Evolutionary conservation across 345 rosid species (phyloP), one percentile per base, ranked within the genome.

Genomic region (Salix arbutifolia): DNA sequence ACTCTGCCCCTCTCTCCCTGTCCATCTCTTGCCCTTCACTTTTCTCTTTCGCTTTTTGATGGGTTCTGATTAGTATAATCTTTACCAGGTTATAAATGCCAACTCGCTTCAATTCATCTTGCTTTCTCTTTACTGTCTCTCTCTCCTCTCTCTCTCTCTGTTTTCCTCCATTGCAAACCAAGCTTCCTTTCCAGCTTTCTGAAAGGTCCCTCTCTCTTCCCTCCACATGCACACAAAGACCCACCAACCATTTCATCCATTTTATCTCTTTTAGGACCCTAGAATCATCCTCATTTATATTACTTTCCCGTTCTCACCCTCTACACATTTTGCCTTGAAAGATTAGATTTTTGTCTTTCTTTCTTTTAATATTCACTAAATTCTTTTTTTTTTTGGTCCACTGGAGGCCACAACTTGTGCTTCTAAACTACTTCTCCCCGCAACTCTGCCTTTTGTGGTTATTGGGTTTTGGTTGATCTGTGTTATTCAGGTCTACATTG

Each of bases 101-200:
- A 82, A 65, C 80, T 70, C 74, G 76, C 50, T 81, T 23, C 26
- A 52, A 80, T 50, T 31, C 74, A 31, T 40, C 75, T 82, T 87
- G 84, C 90, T 86, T 86, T 79, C 56, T 50, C 83, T 83, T 85
- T 84, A 84, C 89, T 87, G 79, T 75, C 46, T 42, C 46, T 42
- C 44, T 75, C 81, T 73, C 48, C 37, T 73, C 62, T 82, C 65
- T 79, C 80, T 82, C 69, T 79, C 76, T 71, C 35, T 81, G 86
- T 85, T 89, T 89, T 89, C 94, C 97, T 91, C 94, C 96, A 88
- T 91, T 90, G 93, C 90, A 88, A 86, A 91, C 91, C 79, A 89
- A 91, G 94, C 91, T 86, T 91, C 82, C 90, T 85, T 87, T 86
- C 88, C 89, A 84, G 85, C 92, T 84, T 82, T 82, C 71, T 37